Evolutionary conservation across 495 filamentous ascomycete species (phyloP).

Genomic region (Saxophila tyrrhenica): DNA sequence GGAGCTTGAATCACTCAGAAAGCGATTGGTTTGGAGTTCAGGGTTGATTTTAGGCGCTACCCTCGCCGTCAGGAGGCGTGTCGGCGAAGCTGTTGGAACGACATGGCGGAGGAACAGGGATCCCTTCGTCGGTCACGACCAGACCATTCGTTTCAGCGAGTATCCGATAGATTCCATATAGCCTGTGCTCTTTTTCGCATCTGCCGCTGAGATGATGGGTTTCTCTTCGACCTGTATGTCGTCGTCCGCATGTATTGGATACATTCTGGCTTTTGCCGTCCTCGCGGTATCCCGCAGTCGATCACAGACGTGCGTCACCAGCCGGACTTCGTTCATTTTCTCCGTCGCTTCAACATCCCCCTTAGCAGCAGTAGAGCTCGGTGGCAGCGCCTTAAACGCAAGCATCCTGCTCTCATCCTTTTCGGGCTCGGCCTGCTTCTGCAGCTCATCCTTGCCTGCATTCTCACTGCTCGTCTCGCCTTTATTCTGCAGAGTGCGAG

Average conservation of each 20-base stretch:
- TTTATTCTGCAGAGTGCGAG: slow-evolving; percentile 60
- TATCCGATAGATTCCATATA: slow-evolving; percentile 76
- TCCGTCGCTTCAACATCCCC: slow-evolving; percentile 24
- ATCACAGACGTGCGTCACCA: slow-evolving; percentile 57
- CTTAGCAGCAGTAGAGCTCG: slow-evolving; percentile 36
- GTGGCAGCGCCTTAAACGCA: slow-evolving; percentile 56
- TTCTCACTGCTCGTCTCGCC: slow-evolving; percentile 27
- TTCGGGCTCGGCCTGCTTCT: slow-evolving; percentile 20
- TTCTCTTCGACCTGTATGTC: slow-evolving; percentile 44
- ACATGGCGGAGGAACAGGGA: too few relatives aligned
- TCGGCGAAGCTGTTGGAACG: too few relatives aligned
- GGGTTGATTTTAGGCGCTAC: too few relatives aligned
- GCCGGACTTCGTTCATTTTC: slow-evolving; percentile 52
- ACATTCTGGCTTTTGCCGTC: slow-evolving; percentile 3
- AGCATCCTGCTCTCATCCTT: slow-evolving; percentile 35
- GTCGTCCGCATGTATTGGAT: slow-evolving; percentile 24
- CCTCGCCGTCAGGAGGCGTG: too few relatives aligned
- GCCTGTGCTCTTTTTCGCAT: slow-evolving; percentile 80
- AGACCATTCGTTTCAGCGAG: slow-evolving; percentile 82
- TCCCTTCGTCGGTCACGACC: slow-evolving; percentile 48
- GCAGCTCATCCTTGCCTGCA: slow-evolving; percentile 13
- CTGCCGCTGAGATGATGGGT: slow-evolving; percentile 69
- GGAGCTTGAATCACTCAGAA: too few relatives aligned
- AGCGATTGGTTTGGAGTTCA: too few relatives aligned
- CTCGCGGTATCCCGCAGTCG: slow-evolving; percentile 39